A percentile compares a stretch with the other conserved stretches of the same genome.
Conservation (phyloP, 805 yeast species). For the Metahyphopichia silvanorum region DNA sequence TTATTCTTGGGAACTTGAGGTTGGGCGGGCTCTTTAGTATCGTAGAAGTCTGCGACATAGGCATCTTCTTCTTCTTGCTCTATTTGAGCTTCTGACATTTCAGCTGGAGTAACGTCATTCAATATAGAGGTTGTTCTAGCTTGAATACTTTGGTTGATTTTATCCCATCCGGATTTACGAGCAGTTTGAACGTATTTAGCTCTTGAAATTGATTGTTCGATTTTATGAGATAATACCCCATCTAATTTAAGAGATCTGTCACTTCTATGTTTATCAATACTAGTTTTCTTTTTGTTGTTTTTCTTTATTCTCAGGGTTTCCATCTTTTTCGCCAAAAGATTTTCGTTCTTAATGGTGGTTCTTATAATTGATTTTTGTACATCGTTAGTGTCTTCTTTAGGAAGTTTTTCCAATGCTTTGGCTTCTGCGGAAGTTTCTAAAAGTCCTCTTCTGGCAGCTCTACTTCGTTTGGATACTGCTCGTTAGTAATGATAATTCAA, state of each 20-base stretch:
- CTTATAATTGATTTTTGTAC: slow-evolving; percentile 63
- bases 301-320: slow-evolving; percentile 35
- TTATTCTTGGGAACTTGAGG: slow-evolving; percentile 13
- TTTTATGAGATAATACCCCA: slow-evolving; percentile 58
- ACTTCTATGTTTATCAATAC: slow-evolving; percentile 30
- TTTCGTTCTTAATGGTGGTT: slow-evolving; percentile 63
- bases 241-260: slow-evolving; percentile 50
- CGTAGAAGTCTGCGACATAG: slow-evolving; percentile 30
- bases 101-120: slow-evolving; percentile 4
- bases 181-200: slow-evolving; percentile 59
- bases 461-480: slow-evolving; percentile 60
- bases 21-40: slow-evolving; percentile 8
- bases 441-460: slow-evolving; percentile 75
- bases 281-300: slow-evolving; percentile 27
- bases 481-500: slow-evolving; percentile 4
- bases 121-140: slow-evolving; percentile 6
- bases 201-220: slow-evolving; percentile 60
- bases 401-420: slow-evolving; percentile 47
- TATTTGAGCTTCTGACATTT: slow-evolving; percentile 17
- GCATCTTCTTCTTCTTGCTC: slow-evolving; percentile 36
- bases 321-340: slow-evolving; percentile 54
- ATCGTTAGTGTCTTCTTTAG: slow-evolving; percentile 60
- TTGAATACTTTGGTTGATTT: slow-evolving; percentile 51
- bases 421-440: slow-evolving; percentile 41
- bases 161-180: slow-evolving; percentile 73